Evolutionary conservation across 805 yeast species (phyloP), one percentile per base, ranked within the genome.

Genomic region (Yarrowia bubula): DNA sequence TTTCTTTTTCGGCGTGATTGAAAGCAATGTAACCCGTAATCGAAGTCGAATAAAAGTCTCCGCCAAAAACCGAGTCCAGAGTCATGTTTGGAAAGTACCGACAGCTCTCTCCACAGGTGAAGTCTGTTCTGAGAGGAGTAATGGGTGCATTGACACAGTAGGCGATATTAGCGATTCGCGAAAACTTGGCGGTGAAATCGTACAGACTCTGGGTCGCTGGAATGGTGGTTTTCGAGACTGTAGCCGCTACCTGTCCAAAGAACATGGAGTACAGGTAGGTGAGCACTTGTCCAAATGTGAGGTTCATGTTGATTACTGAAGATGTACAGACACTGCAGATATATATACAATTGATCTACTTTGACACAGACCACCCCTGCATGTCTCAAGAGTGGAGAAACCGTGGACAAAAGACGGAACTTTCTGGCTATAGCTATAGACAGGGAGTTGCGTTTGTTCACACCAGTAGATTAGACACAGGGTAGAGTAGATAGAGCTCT

Each of bases 21-120:
- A 13, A 17, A n/a, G 41, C 55, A 48, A 35, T 48, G 31, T 48
- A 48, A 14, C 55, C 55, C 4, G 55, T 48, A 10, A 15, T 48
- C 3, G 41, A 33, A 18, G 55, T 15, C 9, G 55, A 48, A 5
- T 17, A 48, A 18, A 48, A 48, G 41, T 48, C 18, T 33, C 55
- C 55, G 8, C 55, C 55, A 17, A 48, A 48, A 9, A 48, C 55
- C 10, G 55, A 33, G 55, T 48, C 55, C 41, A 48, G 41, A 11
- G 18, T 5, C 41, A 48, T 11, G 55, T 48, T 15, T 0, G 55
- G 55, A 10, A 48, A 48, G 41, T 48, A 48, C 31, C 55, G 55
- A 48, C 55, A 48, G 8, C 41, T 33, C 10, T 48, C 41, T 17
- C 55, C 55, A 35, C 55, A 48, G 31, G 39, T 17, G 8, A 48